phyloP scores from a whole-genome alignment of 805 yeast genomes.

The Candida awuae region DNA sequence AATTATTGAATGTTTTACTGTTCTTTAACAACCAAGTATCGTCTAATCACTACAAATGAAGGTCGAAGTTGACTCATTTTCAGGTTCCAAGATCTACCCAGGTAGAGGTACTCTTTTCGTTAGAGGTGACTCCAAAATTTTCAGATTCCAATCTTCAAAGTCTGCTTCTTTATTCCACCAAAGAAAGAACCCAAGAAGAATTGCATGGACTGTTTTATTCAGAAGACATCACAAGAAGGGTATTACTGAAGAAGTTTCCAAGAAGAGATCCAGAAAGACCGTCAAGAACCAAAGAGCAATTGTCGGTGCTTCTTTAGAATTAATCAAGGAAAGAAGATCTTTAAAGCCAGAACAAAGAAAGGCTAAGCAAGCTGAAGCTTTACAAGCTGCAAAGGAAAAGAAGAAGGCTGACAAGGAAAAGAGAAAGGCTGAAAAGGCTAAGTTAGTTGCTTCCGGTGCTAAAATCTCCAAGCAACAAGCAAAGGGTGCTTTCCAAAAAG shows the following conservation, averaged over 20 bases:
- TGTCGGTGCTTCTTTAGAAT: constrained; percentile 98
- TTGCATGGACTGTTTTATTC: constrained; percentile 98
- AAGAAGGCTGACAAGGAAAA: constrained; percentile 88
- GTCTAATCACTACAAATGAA: constrained; percentile 50
- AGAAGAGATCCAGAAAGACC: constrained; percentile 95
- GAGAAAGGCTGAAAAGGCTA: constrained; percentile 92
- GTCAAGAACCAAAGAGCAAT: constrained; percentile 98
- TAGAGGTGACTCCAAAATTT: constrained; percentile 99
- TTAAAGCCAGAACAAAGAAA: constrained; percentile 95
- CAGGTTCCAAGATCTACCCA: constrained; percentile 99
- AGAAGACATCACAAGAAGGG: constrained; percentile 99
- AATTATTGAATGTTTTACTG: background rate
- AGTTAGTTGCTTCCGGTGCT: constrained; percentile 68
- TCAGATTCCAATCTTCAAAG: constrained; percentile 98
- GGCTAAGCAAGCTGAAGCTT: constrained; percentile 92
- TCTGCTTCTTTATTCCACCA: constrained; percentile 97
- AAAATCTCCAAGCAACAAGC: constrained; percentile 92
- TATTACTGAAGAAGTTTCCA: constrained; percentile 95
- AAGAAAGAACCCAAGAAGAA: constrained; percentile 99
- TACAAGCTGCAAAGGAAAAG: constrained; percentile 74
- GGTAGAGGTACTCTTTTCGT: constrained; percentile 99
- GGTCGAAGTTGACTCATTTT: constrained; percentile 99
- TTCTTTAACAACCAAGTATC: constrained; percentile 3
- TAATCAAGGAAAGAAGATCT: constrained; percentile 96
- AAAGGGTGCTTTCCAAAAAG: constrained; percentile 97